Base-by-base conservation (phyloP, 2,329 filamentous ascomycete genomes). In the Colletotrichum salicis region DNA sequence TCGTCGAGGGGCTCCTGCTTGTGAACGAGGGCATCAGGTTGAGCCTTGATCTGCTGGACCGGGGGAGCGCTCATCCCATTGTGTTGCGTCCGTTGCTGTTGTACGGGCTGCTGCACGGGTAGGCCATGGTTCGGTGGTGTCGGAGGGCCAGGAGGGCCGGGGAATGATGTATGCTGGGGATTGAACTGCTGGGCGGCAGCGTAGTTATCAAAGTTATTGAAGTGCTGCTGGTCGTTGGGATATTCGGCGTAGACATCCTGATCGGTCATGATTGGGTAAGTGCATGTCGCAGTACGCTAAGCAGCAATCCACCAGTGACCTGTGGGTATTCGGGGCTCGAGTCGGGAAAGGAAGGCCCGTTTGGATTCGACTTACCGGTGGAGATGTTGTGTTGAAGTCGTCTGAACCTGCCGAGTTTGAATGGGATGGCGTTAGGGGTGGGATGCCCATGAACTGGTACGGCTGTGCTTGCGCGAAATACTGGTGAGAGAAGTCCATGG, bases 401-500 rank as follows among this genome's bases (percentile, higher is more conserved):
- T 89, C 87, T 48, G 87, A 88, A 33, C 82, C 81, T 56, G 85
- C 85, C 67, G 87, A 88, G 76, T 87, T 87, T 69, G 87, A 86
- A 78, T 87, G 85, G 68, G 87, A 88, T 35, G 88, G 87, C 73
- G 87, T 89, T 77, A 88, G 77, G 59, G 87, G 87, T 68, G 85
- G 82, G 65, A 89, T 85, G 74, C 84, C 82, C 78, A 89, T 84
- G 78, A 89, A 89, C 76, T 86, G 86, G 80, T 87, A 89, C 61
- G 85, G 82, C 81, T 87, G 85, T 71, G 82, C 77, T 77, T 82
- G 83, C 62, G 83, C 75, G 75, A 83, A 87, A 79, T 87, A 89
- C 57, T 84, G 79, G 74, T 86, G 87, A 58, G 85, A 82, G 79
- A 86, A 90, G 78, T 89, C 87, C 88, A 90, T 89, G 64, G 70